Evolutionary conservation across 2,329 filamentous ascomycete genomes (phyloP), one percentile per base, ranked within the genome.

Genomic region (Cladosporium sp.): DNA sequence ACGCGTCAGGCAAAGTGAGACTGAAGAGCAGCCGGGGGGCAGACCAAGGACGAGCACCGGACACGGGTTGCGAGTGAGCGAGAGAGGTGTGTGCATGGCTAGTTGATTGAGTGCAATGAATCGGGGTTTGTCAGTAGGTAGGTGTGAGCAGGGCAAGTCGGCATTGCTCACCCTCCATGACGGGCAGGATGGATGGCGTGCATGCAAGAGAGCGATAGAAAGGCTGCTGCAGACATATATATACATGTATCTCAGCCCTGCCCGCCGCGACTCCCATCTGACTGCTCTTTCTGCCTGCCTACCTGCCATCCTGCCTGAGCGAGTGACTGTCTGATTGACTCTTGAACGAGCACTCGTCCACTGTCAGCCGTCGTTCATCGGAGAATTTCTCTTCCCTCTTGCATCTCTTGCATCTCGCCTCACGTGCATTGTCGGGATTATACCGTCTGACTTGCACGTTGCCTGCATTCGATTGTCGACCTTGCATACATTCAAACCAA

Each of bases 1-100:
- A 48, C 45, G 45, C 45, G 45, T 48, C 45, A 48, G 37, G 45
- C 27, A 48, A 40, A 41, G 45, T 48, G 45, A 48, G 45, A 48
- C 45, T 48, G 45, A 40, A 48, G 45, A n/a, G 37, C 45, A 48
- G 37, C 37, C 45, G 45, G 45, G n/a, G n/a, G 37, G n/a, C 37
- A 41, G 12, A n/a, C 24, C 9, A 27, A 27, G 22, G 22, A 27
- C 22, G 5, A 9, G 22, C n/a, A n/a, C n/a, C n/a, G 20, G 37
- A 34, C 22, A 27, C 22, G 22, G 22, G 22, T 47, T 34, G 44
- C 36, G 39, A 47, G 36, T 8, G 34, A 39, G 39, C 22, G 34
- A n/a, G n/a, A n/a, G n/a, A n/a, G n/a, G 22, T 27, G 22, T 27
- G 22, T 47, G 44, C n/a, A n/a, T 47, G 34, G 45, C 37, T 48